Percentiles rank a stretch among this genome's conserved stretches.
Evolutionary conservation across 192 early-diverging fungal genomes (phyloP).

Genomic region (Coemansia sp.): DNA sequence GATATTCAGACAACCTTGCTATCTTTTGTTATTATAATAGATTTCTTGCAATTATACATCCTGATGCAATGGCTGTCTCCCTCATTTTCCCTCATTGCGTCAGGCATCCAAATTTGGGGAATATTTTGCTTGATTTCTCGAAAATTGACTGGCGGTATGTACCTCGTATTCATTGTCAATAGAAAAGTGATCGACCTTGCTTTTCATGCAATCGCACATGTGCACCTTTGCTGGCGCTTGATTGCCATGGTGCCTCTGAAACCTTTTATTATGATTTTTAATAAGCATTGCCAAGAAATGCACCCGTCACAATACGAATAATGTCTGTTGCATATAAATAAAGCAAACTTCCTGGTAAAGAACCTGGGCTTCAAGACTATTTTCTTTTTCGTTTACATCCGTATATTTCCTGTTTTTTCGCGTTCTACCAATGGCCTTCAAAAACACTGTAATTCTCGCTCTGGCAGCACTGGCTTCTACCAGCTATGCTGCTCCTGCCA

Average conservation of each 20-base stretch:
- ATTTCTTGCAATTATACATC: no score
- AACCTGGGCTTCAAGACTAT: not conserved
- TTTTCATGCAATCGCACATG: not conserved
- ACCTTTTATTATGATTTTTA: not conserved
- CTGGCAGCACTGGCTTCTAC: constrained; percentile 8
- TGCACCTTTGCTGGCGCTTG: no score
- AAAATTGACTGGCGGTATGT: not conserved
- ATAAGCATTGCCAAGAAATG: not conserved
- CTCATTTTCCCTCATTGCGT: no score
- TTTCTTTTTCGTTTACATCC: not conserved
- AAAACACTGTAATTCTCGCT: constrained; percentile 1
- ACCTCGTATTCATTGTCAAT: not conserved
- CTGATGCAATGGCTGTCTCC: no score
- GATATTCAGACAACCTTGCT: no score
- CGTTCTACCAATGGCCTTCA: not conserved
- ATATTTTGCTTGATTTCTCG: not conserved
- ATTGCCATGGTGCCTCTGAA: no score
- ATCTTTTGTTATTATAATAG: no score
- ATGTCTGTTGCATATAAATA: no score
- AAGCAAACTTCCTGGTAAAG: no score
- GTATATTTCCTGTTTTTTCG: not conserved
- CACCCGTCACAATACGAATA: no score
- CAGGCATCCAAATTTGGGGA: not conserved
- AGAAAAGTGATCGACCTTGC: not conserved
- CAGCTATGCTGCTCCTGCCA: not conserved